Evolutionary conservation across 2,329 filamentous ascomycete genomes (phyloP).

Genomic region (Scolecobasidium constrictum): DNA sequence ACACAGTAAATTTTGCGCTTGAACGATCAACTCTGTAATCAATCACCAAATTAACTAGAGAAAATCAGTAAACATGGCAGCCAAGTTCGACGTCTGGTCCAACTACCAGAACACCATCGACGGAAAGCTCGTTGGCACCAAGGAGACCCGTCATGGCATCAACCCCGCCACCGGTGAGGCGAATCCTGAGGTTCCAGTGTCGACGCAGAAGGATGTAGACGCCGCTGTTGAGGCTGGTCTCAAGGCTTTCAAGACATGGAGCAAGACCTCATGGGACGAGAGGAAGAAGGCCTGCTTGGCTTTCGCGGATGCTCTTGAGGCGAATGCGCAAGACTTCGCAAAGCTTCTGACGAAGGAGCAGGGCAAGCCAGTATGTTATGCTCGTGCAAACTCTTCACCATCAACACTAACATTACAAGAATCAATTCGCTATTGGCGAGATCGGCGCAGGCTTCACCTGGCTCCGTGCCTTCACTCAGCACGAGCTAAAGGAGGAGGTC

Average conservation of each 20-base stretch:
- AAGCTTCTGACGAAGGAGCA: constrained; percentile 38
- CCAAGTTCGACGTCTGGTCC: no score
- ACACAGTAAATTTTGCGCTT: no score
- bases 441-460: constrained; percentile 23
- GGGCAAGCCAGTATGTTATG: constrained; percentile 36
- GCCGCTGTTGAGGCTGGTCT: constrained; percentile 36
- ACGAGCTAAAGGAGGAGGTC: constrained; percentile 3
- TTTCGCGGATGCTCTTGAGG: constrained; percentile 29
- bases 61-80: no score
- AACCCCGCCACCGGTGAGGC: constrained; percentile 36
- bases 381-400: constrained; percentile 2
- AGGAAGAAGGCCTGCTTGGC: constrained; percentile 30
- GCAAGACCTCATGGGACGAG: constrained; percentile 31
- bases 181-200: constrained; percentile 36
- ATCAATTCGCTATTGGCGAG: constrained; percentile 20
- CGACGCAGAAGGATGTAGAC: constrained; percentile 31
- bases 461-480: neutral
- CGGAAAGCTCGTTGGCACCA: constrained; percentile 20
- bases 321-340: constrained; percentile 32
- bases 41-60: no score
- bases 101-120: constrained; percentile 38
- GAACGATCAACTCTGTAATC: no score
- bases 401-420: no score
- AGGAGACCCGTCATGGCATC: constrained; percentile 24
- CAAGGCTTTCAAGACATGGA: constrained; percentile 38